Evolutionary conservation across 805 yeast genomes (phyloP).

Genomic region (Starmerella tilneyi): DNA sequence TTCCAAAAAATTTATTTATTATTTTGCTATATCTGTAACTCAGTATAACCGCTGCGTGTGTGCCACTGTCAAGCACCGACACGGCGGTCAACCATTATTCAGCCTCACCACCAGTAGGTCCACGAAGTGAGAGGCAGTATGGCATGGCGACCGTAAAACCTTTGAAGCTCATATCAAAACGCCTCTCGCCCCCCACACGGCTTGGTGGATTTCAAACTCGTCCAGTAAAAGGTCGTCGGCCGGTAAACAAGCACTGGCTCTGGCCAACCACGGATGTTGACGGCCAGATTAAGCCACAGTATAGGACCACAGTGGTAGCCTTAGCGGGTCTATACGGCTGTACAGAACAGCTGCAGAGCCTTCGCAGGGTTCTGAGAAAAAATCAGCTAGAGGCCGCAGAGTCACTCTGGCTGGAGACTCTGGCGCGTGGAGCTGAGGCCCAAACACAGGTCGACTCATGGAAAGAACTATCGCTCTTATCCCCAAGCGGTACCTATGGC

Average conservation of each 20-base stretch:
- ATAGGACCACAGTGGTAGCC: conserved; percentile 6
- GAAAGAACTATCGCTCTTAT: conserved; percentile 1
- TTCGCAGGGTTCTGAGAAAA: neutral
- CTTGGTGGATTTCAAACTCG: neutral
- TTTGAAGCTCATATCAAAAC: conserved; percentile 2
- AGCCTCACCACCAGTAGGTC: neutral
- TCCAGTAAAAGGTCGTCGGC: neutral
- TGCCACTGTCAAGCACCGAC: too few species aligned
- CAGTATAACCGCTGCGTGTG: too few species aligned
- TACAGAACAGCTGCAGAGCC: neutral
- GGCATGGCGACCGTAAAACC: conserved; percentile 5
- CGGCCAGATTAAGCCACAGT: conserved; percentile 4
- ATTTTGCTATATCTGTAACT: too few species aligned
- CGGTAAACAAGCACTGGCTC: conserved; percentile 12
- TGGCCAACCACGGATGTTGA: conserved; percentile 6
- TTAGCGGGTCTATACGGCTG: neutral
- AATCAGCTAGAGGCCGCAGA: neutral
- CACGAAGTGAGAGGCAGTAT: neutral
- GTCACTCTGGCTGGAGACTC: neutral
- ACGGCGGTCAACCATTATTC: too few species aligned
- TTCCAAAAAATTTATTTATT: conserved; percentile 4
- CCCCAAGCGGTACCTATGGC: conserved; percentile 9
- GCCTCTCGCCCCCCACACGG: neutral
- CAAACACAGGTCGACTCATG: neutral
- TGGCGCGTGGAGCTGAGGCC: neutral